A percentile compares a stretch with the other conserved stretches of the same genome.
These are phyloP conservation scores for Cyclotella atomus DNA, from an alignment of 108 stramenopile species.

Conservation along the genomic window DNA sequence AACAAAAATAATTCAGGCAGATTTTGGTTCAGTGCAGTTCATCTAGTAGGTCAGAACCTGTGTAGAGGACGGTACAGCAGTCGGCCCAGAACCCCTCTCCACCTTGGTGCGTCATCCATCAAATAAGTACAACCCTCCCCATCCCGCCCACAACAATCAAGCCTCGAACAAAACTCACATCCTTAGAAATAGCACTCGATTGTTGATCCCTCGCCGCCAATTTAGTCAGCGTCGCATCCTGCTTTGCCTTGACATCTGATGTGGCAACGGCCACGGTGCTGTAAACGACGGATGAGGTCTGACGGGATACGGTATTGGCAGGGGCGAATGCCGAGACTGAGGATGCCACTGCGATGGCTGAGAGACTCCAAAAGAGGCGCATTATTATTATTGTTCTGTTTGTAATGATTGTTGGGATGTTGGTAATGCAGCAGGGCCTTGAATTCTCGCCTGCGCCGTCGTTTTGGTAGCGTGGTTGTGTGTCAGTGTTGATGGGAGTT, in stretches of 20 bases:
- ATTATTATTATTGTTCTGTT: slow-evolving; percentile 5
- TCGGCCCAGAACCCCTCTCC: not conserved
- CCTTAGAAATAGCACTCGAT: slow-evolving; percentile 61
- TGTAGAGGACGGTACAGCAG: too few species aligned
- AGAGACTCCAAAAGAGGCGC: slow-evolving; percentile 46
- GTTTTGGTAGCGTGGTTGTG: too few species aligned
- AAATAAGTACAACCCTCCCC: not conserved
- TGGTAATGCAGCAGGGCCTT: too few species aligned
- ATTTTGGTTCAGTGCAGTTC: too few species aligned
- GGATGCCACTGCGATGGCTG: slow-evolving; percentile 26
- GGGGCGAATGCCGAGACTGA: slow-evolving; percentile 32
- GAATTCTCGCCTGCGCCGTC: too few species aligned
- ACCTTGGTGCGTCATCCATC: slow-evolving; percentile 14
- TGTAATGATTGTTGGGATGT: not conserved
- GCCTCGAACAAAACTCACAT: slow-evolving; percentile 55
- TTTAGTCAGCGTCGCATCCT: slow-evolving; percentile 59
- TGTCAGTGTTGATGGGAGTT: too few species aligned
- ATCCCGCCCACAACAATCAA: too few species aligned
- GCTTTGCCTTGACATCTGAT: slow-evolving; percentile 65
- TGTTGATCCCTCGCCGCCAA: slow-evolving; percentile 71
- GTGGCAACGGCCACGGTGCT: slow-evolving; percentile 49
- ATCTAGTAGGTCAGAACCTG: too few species aligned
- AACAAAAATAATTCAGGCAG: not conserved
- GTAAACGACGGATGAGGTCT: slow-evolving; percentile 19
- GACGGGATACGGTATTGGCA: slow-evolving; percentile 8